Conservation (phyloP, 177 flowering plant species). For the Vitis hybrid region DNA sequence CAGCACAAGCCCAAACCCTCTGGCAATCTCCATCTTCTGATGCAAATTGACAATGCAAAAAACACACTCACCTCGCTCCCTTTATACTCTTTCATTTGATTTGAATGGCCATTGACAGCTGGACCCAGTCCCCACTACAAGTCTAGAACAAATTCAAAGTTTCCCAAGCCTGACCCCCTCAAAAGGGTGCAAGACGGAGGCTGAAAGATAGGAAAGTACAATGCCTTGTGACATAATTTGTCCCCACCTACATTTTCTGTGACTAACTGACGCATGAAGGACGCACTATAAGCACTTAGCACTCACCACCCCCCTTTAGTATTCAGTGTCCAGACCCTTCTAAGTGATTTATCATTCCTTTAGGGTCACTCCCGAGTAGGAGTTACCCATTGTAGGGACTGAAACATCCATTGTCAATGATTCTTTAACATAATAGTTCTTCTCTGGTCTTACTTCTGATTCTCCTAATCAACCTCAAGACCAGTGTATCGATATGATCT, state of each 20-base stretch:
- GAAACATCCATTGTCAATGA: no score
- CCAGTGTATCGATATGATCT: no score
- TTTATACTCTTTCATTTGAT: slow-evolving; percentile 5
- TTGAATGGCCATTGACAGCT: slow-evolving; percentile 1
- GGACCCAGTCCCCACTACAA: slow-evolving; percentile 13
- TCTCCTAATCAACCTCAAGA: no score
- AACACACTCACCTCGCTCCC: not conserved
- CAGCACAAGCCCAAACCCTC: slow-evolving; percentile 5
- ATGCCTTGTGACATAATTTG: slow-evolving; percentile 16
- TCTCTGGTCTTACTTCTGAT: no score
- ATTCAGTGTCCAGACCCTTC: not conserved
- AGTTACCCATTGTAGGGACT: no score
- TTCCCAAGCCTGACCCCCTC: not conserved
- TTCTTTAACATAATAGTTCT: no score
- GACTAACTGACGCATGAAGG: not conserved
- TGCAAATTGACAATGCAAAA: slow-evolving; percentile 3
- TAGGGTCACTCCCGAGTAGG: no score
- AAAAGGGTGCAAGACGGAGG: slow-evolving; percentile 1
- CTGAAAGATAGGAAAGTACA: not conserved
- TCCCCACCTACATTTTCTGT: slow-evolving; percentile 16
- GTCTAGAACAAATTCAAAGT: not conserved
- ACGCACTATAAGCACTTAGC: not conserved
- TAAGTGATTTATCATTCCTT: no score
- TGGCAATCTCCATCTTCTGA: slow-evolving; percentile 6
- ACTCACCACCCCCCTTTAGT: not conserved